Conservation (phyloP, 106 monocot genomes). For the Dioscorea zingiberensis region DNA sequence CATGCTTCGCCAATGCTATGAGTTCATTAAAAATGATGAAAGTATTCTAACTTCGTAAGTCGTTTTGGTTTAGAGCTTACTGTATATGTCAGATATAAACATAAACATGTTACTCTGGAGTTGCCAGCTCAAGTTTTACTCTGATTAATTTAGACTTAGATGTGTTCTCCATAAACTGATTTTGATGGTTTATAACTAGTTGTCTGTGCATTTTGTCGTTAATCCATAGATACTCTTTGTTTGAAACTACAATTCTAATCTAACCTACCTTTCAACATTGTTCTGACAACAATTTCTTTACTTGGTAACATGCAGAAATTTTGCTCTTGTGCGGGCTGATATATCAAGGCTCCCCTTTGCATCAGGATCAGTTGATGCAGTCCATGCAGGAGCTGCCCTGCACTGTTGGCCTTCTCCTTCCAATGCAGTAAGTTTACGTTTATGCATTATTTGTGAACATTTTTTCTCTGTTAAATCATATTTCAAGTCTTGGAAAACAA, state of each 20-base stretch:
- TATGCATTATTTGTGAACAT: too few relatives aligned
- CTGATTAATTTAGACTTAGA: too few relatives aligned
- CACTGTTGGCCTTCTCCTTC: slow-evolving; percentile 99
- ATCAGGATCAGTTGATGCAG: slow-evolving; percentile 84
- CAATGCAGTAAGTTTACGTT: slow-evolving; percentile 60
- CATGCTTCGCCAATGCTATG: slow-evolving; percentile 96
- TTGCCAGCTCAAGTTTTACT: too few relatives aligned
- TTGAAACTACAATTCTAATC: too few relatives aligned
- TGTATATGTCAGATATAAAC: too few relatives aligned
- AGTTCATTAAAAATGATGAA: slow-evolving; percentile 75
- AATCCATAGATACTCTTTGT: too few relatives aligned
- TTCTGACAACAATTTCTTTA: slow-evolving; percentile 12
- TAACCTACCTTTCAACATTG: too few relatives aligned
- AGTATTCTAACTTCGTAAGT: slow-evolving; percentile 52
- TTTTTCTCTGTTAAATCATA: too few relatives aligned
- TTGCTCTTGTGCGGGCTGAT: slow-evolving; percentile 92
- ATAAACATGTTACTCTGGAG: too few relatives aligned
- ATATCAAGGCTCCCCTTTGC: slow-evolving; percentile 91
- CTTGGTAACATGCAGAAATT: slow-evolving; percentile 52
- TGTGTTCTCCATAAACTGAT: too few relatives aligned
- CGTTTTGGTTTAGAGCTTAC: not conserved
- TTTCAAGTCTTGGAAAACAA: not conserved
- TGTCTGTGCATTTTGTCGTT: too few relatives aligned
- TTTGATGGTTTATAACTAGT: too few relatives aligned
- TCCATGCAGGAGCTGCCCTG: slow-evolving; percentile 96